Base-by-base conservation (phyloP, 2,329 filamentous ascomycete genomes). In the Albophoma yamanashiensis region DNA sequence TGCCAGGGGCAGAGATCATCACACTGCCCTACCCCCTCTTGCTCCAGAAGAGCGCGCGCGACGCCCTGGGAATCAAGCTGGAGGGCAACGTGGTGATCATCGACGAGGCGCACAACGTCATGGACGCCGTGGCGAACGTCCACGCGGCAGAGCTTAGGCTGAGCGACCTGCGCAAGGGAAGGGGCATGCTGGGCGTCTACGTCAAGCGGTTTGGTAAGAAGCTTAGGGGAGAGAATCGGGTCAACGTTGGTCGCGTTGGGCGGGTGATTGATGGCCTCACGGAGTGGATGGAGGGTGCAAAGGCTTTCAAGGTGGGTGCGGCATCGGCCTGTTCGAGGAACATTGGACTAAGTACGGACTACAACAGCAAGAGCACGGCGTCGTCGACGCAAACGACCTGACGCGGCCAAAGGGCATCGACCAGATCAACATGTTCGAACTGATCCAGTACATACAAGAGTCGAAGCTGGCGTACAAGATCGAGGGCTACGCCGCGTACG, bases 81-180 rank as follows among this genome's bases (percentile, higher is more conserved):
- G 92, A 95, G 67, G 86, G 87, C 6, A 94, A 96, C 68, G 80
- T 99, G 0, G 86, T 99, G n/a, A 89, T 99, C 34, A 90, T 99
- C 56, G 94, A 99, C 66, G 94, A 99, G 76, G 94, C 94, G 0
- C 94, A 99, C 71, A 99, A 99, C 69, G 83, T 99, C 58, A 96
- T 97, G 88, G 92, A 97, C 71, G 92, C 93, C 0, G 91, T 99
- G 55, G 84, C 91, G 20, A 88, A 87, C 55, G 94, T 96, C 40
- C 87, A 97, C 70, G 92, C 92, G 0, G 85, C 91, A 0, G 85
- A 89, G 42, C 81, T 97, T 25, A 84, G 84, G 2, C 76, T 96
- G 4, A 77, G 77, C 34, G 92, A 97, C 63, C 77, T 97, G 22
- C 84, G 84, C 57, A 81, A 82, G 61, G 90, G 89, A 3, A 83